Evolutionary conservation across 305 asterid genomes (phyloP).

Genomic region (Fraxinus paxiana): DNA sequence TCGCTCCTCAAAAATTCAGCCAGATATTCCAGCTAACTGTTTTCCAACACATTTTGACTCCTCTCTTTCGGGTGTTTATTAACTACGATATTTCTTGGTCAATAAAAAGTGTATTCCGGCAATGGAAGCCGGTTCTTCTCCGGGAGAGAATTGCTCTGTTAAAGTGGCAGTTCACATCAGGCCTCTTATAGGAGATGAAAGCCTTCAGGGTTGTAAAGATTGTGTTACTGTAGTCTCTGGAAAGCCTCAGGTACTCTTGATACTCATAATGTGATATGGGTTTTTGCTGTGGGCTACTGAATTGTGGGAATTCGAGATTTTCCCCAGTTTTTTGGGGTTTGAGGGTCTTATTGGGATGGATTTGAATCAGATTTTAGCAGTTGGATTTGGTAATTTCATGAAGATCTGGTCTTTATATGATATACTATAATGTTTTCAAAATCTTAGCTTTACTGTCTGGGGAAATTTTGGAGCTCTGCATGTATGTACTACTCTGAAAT

Average conservation of each 20-base stretch:
- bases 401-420: slow-evolving; percentile 51
- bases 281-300: slow-evolving; percentile 14
- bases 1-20: slow-evolving; percentile 32
- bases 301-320: slow-evolving; percentile 19
- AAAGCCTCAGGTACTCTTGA: slow-evolving; percentile 82
- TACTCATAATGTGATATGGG: slow-evolving; percentile 37
- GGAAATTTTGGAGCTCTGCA: slow-evolving; percentile 32
- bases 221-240: slow-evolving; percentile 77
- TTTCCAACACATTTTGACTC: slow-evolving; percentile 32
- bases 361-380: slow-evolving; percentile 25
- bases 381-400: slow-evolving; percentile 20
- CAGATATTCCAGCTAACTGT: slow-evolving; percentile 36
- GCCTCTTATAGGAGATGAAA: slow-evolving; percentile 94
- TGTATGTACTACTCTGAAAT: slow-evolving; percentile 37
- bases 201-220: slow-evolving; percentile 93
- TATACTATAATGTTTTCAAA: slow-evolving; percentile 17
- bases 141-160: slow-evolving; percentile 90
- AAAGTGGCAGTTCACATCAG: slow-evolving; percentile 94
- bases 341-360: slow-evolving; percentile 20
- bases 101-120: slow-evolving; percentile 4
- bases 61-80: slow-evolving; percentile 4
- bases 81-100: slow-evolving; percentile 15
- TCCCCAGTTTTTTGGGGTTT: background rate
- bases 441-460: slow-evolving; percentile 18
- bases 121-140: slow-evolving; percentile 58